Evolutionary conservation across 805 yeast genomes (phyloP), one percentile per base, ranked within the genome.

Genomic region (Barnettozyma pratensis): DNA sequence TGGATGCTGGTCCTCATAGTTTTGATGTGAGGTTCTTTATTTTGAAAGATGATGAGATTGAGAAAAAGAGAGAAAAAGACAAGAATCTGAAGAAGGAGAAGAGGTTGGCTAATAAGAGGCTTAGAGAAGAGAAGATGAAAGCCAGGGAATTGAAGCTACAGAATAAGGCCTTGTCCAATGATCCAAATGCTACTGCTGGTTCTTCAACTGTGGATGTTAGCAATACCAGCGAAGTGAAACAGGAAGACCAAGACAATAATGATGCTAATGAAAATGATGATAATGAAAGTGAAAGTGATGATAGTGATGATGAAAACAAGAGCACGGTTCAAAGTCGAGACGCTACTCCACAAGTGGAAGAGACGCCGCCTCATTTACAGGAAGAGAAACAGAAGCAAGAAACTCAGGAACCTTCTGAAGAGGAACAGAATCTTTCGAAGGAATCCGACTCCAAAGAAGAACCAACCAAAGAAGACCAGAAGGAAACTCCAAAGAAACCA

Each of bases 1-100:
- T 90, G 67, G 71, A 73, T 9, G 73, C 85, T 26, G 98, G 97
- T 0, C 96, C 97, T 0, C 99, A 92, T 66, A 66, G 71, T 0
- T 88, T 88, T 66, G 88, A 83, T 37, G 75, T 85, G 2, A 71
- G 95, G 51, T 65, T 94, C 32, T 94, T 87, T 66, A 83, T 89
- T n/a, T 77, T 89, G 45, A 87, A 87, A 58, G 96, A 90, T 58
- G 96, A 88, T 37, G 77, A 80, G 37, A 72, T 77, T 27, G 88
- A 83, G 53, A 72, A 67, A 54, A 63, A 70, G 34, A 67, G 75
- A 65, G 72, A 70, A 46, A 70, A 63, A 36, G 72, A 71, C 38
- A 73, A 71, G 49, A 70, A 66, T 41, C 55, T 61, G 50, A 68
- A 66, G 60, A 68, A 60, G 40, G 66, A 58, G 45, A 61, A 50